A percentile compares a stretch with the other conserved stretches of the same genome.
Conservation (phyloP, 805 yeast species). For the Candida coquimbonensis region DNA sequence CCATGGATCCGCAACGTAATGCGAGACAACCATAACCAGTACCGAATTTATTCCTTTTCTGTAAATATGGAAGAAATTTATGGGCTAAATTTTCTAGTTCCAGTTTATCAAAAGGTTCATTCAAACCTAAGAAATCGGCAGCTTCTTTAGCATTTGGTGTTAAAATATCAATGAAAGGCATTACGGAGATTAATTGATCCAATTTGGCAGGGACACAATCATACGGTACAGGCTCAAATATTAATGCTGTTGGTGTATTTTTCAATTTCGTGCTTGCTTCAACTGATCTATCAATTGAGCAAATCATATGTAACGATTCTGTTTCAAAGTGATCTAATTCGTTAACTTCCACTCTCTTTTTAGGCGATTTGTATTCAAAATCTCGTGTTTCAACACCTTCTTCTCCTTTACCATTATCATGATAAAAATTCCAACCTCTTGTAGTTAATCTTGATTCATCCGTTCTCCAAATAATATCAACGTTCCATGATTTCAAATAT, state of each 20-base stretch:
- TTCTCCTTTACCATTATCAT: slow-evolving; percentile 24
- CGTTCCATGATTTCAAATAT: slow-evolving; percentile 51
- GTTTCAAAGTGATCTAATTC: slow-evolving; percentile 39
- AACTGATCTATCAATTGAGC: slow-evolving; percentile 35
- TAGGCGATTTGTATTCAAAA: slow-evolving; percentile 51
- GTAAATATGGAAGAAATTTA: slow-evolving; percentile 35
- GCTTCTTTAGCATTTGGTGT: slow-evolving; percentile 88
- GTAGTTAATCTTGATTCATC: slow-evolving; percentile 57
- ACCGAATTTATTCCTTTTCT: slow-evolving; percentile 23
- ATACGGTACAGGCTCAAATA: slow-evolving; percentile 88
- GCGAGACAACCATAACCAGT: slow-evolving; percentile 41
- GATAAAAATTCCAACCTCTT: slow-evolving; percentile 74
- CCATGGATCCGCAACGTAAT: slow-evolving; percentile 70
- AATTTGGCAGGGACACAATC: slow-evolving; percentile 51
- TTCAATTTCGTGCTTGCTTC: background rate
- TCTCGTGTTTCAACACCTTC: slow-evolving; percentile 31
- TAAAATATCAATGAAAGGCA: slow-evolving; percentile 47
- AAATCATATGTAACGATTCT: slow-evolving; percentile 55
- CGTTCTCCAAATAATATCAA: slow-evolving; percentile 50
- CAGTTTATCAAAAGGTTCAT: slow-evolving; percentile 31
- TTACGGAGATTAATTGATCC: slow-evolving; percentile 27
- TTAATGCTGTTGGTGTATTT: slow-evolving; percentile 11
- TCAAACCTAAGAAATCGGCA: slow-evolving; percentile 48
- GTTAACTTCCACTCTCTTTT: slow-evolving; percentile 46
- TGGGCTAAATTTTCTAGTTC: slow-evolving; percentile 39